Conservation (phyloP, 2,329 filamentous ascomycete genomes). For the Pseudogymnoascus sp. region DNA sequence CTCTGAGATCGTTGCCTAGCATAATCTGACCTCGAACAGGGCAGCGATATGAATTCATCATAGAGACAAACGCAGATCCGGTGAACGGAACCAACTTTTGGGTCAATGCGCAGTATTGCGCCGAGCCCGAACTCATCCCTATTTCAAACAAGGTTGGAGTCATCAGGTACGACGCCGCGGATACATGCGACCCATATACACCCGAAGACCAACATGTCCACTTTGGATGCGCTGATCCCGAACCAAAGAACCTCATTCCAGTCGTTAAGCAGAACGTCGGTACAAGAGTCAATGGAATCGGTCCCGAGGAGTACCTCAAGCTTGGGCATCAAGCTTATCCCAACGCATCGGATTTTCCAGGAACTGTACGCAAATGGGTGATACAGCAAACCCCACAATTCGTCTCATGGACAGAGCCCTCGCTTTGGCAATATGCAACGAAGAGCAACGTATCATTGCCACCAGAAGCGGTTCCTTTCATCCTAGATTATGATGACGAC, state of each 20-base stretch:
- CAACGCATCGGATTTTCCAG: not conserved
- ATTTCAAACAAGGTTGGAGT: constrained; percentile 20
- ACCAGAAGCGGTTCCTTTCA: too few species aligned
- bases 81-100: constrained; percentile 39
- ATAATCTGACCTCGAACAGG: constrained; percentile 18
- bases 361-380: too few species aligned
- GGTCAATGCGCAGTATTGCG: constrained; percentile 39
- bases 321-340: constrained; percentile 9
- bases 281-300: constrained; percentile 11
- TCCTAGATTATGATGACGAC: constrained; percentile 2
- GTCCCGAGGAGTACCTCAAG: constrained; percentile 14
- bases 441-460: too few species aligned
- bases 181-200: constrained; percentile 16
- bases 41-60: constrained; percentile 36
- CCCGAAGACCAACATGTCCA: constrained; percentile 1
- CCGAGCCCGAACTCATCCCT: constrained; percentile 18
- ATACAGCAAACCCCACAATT: too few species aligned
- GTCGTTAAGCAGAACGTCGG: constrained; percentile 20
- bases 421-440: too few species aligned
- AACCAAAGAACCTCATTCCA: constrained; percentile 20
- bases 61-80: constrained; percentile 38
- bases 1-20: too few species aligned
- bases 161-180: constrained; percentile 21
- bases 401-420: too few species aligned
- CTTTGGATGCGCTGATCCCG: constrained; percentile 20